phyloP scores from a whole-genome alignment of 2,329 filamentous ascomycete species.

The Colletotrichum trifolii region DNA sequence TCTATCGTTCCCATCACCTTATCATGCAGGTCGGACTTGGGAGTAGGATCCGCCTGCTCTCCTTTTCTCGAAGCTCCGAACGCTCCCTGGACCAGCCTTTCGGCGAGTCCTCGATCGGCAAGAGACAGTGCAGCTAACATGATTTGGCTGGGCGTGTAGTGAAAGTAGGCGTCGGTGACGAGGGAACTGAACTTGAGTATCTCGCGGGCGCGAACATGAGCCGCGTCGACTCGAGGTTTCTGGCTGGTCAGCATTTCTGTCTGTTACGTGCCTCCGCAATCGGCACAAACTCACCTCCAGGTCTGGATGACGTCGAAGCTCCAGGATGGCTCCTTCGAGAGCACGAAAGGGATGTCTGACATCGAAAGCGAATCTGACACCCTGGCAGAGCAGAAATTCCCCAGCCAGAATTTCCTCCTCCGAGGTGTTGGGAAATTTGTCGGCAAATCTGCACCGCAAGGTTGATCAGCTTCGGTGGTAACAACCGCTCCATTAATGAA shows the following conservation, averaged over 20 bases:
- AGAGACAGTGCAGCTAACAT: constrained; percentile 85
- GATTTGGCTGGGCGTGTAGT: constrained; percentile 94
- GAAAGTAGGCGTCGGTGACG: constrained; percentile 95
- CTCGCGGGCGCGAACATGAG: constrained; percentile 78
- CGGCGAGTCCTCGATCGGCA: constrained; percentile 74
- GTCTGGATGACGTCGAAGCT: constrained; percentile 75
- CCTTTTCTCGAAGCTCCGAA: constrained; percentile 37
- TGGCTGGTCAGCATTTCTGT: constrained; percentile 25
- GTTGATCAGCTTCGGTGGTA: constrained; percentile 43
- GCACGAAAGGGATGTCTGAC: constrained; percentile 91
- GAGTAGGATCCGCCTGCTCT: constrained; percentile 41
- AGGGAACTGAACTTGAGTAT: constrained; percentile 83
- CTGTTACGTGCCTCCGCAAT: not conserved
- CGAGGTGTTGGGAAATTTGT: constrained; percentile 76
- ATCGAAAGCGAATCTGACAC: constrained; percentile 92
- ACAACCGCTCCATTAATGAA: too few species aligned
- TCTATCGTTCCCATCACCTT: constrained; percentile 63
- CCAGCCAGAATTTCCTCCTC: constrained; percentile 87
- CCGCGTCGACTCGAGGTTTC: constrained; percentile 62
- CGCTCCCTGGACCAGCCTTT: constrained; percentile 57
- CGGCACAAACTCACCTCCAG: constrained; percentile 59
- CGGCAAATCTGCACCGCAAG: constrained; percentile 64
- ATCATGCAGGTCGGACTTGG: constrained; percentile 47
- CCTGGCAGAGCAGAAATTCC: constrained; percentile 93
- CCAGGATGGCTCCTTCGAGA: constrained; percentile 87